Base-by-base conservation (phyloP, 2,329 filamentous ascomycete genomes). In the Geosmithia morbida region DNA sequence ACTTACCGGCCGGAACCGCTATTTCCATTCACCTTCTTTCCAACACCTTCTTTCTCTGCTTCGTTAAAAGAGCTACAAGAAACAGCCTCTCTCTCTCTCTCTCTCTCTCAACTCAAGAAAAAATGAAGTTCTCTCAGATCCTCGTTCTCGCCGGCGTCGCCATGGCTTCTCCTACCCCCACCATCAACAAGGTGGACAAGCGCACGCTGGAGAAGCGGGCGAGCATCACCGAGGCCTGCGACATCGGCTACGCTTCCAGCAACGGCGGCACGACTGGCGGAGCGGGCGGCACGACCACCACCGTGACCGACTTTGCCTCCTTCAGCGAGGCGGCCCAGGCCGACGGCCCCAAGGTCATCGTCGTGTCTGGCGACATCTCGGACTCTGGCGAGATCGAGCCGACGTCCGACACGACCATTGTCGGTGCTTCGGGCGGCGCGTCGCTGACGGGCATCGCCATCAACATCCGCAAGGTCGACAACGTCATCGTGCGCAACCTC, bases 401-500 rank as follows among this genome's bases (percentile, higher is more conserved):
- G 19, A 59, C 60, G 17, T 66, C 64, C 48, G 64, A 70, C 58
- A 70, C 66, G 54, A 66, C 59, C 48, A 66, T 70, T 50, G 59
- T 71, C 41, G 68, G 67, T 39, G 59, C 53, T 20, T 43, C 53
- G 8, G 59, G 59, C 46, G 56, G 54, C 39, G 29, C 42, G 46
- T 46, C 49, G 56, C 54, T 68, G 51, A 66, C 54, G 42, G 67
- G 69, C 20, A 56, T 71, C 48, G 69, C 69, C 13, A 59, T 77
- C 43, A 68, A 65, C 50, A 61, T 77, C 53, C 70, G 70, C 56
- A 56, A 60, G 30, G 63, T 59, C n/a, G 65, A 56, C 48, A 82
- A 82, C 57, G 74, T 82, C 49, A 81, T 82, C 52, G 59, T 83
- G 52, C 71, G 77, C 37, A 83, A 83, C 67, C 57, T 83, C 50